Percentiles rank a stretch among this genome's conserved stretches.
Conservation (phyloP, 257 asterid species). For the Fraxinus americana region DNA sequence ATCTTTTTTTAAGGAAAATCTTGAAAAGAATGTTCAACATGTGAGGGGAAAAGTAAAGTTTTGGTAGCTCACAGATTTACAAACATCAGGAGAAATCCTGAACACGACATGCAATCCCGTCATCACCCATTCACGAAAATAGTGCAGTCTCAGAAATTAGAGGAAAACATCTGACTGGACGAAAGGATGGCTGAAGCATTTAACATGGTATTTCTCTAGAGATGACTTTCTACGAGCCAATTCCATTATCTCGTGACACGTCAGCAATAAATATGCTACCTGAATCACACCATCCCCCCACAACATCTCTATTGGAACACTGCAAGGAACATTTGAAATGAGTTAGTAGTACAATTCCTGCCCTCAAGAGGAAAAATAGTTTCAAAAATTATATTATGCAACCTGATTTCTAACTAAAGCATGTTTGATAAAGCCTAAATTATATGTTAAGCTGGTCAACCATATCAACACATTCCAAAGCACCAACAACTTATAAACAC, state of each 20-base stretch:
- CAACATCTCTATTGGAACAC: constrained; percentile 44
- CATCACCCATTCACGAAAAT: neutral
- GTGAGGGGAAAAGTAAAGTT: neutral
- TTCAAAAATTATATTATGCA: neutral
- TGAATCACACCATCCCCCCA: constrained; percentile 63
- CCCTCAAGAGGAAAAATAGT: neutral
- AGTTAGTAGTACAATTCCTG: constrained; percentile 7
- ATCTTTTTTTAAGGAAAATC: too few relatives aligned
- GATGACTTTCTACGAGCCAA: neutral
- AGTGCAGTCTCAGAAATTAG: neutral
- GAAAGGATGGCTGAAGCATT: neutral
- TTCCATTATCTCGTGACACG: constrained; percentile 22
- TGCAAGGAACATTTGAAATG: constrained; percentile 28
- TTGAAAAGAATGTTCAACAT: neutral
- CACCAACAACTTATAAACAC: too few relatives aligned
- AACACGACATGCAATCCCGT: neutral
- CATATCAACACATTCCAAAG: too few relatives aligned
- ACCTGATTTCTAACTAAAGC: neutral
- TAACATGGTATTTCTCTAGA: neutral
- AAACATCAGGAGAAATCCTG: neutral
- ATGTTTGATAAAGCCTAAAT: too few relatives aligned
- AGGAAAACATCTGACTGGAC: too few relatives aligned
- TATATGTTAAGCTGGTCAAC: too few relatives aligned
- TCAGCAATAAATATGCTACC: constrained; percentile 61
- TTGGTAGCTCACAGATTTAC: neutral